Evolutionary conservation across 2,329 filamentous ascomycete species (phyloP).

Genomic region (Talaromyces albobiverticillius): DNA sequence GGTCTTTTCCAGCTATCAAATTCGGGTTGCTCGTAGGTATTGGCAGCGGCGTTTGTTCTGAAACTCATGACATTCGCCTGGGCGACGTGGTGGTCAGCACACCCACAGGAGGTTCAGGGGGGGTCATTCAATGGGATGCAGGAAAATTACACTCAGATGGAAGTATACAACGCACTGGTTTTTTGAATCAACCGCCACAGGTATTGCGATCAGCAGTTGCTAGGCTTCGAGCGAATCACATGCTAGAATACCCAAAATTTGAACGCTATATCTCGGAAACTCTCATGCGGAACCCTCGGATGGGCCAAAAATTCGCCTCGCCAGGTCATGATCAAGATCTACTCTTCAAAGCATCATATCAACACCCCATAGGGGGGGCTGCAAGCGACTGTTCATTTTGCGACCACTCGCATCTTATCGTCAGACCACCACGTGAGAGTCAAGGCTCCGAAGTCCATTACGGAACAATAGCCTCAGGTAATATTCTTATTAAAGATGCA

Average conservation of each 20-base stretch:
- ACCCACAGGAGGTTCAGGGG: not conserved
- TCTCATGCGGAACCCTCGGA: not conserved
- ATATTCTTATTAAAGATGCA: not conserved
- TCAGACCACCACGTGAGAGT: not conserved
- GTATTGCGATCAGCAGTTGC: not conserved
- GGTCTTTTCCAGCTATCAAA: constrained; percentile 19
- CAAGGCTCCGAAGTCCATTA: not conserved
- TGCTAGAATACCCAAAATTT: not conserved
- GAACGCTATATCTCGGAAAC: not conserved
- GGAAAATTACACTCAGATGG: too few species aligned
- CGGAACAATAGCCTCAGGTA: not conserved
- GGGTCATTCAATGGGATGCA: not conserved
- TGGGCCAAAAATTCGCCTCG: not conserved
- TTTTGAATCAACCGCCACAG: not conserved
- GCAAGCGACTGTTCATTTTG: not conserved
- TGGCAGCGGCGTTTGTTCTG: constrained; percentile 20
- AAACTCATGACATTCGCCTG: constrained; percentile 16
- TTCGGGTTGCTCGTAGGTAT: constrained; percentile 22
- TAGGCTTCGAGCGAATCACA: not conserved
- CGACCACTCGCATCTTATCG: not conserved
- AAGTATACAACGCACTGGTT: not conserved
- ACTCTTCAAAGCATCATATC: not conserved
- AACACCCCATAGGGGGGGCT: not conserved
- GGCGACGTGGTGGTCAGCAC: constrained; percentile 20
- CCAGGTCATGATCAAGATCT: not conserved